Evolutionary conservation across 2,329 filamentous ascomycete species (phyloP), one percentile per base, ranked within the genome.

Genomic region (Apiospora rasikravindrae): DNA sequence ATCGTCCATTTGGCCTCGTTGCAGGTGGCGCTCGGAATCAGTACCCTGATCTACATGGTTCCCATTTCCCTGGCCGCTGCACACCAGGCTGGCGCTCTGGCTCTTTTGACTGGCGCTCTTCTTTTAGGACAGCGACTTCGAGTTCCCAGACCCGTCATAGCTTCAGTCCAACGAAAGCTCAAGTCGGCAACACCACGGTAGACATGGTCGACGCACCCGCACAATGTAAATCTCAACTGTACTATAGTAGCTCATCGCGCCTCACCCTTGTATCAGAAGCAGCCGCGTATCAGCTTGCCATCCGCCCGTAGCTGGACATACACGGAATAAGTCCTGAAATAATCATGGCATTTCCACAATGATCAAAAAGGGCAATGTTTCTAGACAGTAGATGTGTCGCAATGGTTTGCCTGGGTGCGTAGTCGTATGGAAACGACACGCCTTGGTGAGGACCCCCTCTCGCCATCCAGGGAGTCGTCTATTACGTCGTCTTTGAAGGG

Each of bases 41-140:
- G 88, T 75, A 99, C 96, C 0, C 87, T 99, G 73, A 92, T 98
- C 78, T 98, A 98, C 84, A 92, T 99, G 81, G 95, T 99, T 0
- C 96, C 97, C 5, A 93, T 92, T 2, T 92, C 93, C 74, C 86
- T 99, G 13, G 96, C 96, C 0, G 95, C 96, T 3, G 91, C 94
- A 10, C 96, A 99, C 82, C 96, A 99, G 83, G 96, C 96, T 1
- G 96, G 96, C 51, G 94, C 92, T 73, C 84, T 99, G 76, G 94
- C 94, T 2, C 85, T 99, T 26, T 84, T 99, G 73, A 97, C 94
- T 0, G 94, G 94, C 64, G 92, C 92, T 0, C 85, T 98, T 29
- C 88, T 98, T 0, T 85, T 98, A 49, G 94, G 93, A 14, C 94
- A 92, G 77, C 88, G 94, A 53, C 83, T 97, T 71, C 93, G 93